These are phyloP conservation scores for Amyloporia xantha DNA, from an alignment of 768 basidiomycete genomes.

Conservation along the genomic window DNA sequence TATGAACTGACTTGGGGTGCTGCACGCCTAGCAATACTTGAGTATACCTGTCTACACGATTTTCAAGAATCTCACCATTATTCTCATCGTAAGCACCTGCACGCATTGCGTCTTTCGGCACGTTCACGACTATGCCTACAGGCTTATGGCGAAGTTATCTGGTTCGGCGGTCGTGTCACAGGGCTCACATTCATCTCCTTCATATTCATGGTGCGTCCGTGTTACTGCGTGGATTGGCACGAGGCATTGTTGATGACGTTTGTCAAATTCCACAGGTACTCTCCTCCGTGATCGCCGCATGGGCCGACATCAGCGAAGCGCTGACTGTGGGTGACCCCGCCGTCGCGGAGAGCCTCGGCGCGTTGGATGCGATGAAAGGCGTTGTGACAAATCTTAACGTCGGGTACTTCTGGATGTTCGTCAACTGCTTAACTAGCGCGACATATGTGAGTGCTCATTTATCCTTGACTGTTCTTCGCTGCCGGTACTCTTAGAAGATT, in stretches of 20 bases:
- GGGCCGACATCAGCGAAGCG: constrained; percentile 66
- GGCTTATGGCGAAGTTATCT: constrained; percentile 97
- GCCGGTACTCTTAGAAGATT: too few species aligned
- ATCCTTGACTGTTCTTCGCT: background rate
- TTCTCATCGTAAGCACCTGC: constrained; percentile 76
- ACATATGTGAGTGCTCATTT: constrained; percentile 77
- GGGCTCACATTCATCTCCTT: constrained; percentile 86
- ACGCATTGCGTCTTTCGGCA: too few species aligned
- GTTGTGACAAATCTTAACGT: constrained; percentile 53
- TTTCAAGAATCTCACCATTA: constrained; percentile 99
- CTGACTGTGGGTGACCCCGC: constrained; percentile 27
- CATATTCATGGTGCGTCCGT: constrained; percentile 78
- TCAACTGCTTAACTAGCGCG: constrained; percentile 87
- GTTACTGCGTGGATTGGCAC: background rate
- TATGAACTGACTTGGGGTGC: background rate
- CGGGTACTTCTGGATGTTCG: constrained; percentile 95
- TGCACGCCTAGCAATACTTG: constrained; percentile 97
- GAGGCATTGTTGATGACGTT: too few species aligned
- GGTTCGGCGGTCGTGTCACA: constrained; percentile 91
- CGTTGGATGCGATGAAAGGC: constrained; percentile 33
- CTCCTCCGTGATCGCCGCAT: constrained; percentile 96
- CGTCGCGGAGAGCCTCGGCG: constrained; percentile 17
- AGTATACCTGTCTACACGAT: constrained; percentile 98
- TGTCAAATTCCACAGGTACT: constrained; percentile 48
- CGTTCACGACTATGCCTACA: constrained; percentile 26